Evolutionary conservation across 2,329 filamentous ascomycete species (phyloP), one percentile per base, ranked within the genome.

Genomic region (Claviceps spartinae): DNA sequence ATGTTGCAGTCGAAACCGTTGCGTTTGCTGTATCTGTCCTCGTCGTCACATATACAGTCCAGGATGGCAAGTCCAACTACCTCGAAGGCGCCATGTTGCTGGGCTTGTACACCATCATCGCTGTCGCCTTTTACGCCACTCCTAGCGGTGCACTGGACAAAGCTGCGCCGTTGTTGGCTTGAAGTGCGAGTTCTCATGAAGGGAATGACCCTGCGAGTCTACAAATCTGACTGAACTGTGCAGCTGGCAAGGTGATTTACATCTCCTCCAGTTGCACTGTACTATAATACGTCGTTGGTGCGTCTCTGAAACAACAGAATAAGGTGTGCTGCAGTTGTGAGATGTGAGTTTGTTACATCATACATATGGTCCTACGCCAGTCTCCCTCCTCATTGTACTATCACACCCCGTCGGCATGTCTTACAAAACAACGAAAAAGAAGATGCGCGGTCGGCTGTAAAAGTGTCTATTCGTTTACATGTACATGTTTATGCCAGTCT

Each of bases 61-160:
- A 87, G 63, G 87, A 91, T 62, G 87, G 87, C 61, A 87, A 86
- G 67, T 87, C 82, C 14, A 93, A 91, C 67, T 91, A 91, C 59
- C 77, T 91, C 22, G 86, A 91, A 65, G 86, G 86, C 45, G 84
- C 84, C 47, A 85, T 91, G 79, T 62, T 71, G 47, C 61, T 72
- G 52, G 69, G 68, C 48, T 68, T 82, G 16, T 82, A 81, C 61
- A 60, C 74, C 47, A 81, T 82, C 58, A 81, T 82, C 54, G 78
- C 78, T 4, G 65, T 81, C 37, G 78, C 78, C 16, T 81, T 81
- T 61, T 81, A 75, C 59, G 77, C 75, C 52, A 77, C 72, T 14
- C 77, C 77, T 3, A 59, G 61, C 55, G 70, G 70, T 50, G 72
- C 73, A 18, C 66, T 78, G 38, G 71, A 75, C 57, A 66, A 66